These are phyloP conservation scores for Saxophila tyrrhenica DNA, from an alignment of 495 filamentous ascomycete species.

Conservation along the genomic window DNA sequence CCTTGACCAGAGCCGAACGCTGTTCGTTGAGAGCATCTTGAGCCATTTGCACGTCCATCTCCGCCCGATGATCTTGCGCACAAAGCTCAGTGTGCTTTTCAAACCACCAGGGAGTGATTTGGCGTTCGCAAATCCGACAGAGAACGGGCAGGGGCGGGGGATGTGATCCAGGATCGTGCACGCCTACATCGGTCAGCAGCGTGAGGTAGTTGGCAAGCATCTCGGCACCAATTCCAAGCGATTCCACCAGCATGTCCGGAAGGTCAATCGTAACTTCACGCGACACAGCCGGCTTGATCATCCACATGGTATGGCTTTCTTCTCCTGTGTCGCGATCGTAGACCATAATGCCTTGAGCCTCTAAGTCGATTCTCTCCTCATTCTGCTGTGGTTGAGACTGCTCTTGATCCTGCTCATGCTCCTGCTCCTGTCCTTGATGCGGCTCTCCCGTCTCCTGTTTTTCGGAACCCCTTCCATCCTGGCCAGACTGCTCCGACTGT, in stretches of 20 bases:
- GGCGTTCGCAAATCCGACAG: constrained; percentile 93
- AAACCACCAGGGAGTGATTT: constrained; percentile 99
- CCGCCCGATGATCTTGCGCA: constrained; percentile 86
- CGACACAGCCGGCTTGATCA: constrained; percentile 85
- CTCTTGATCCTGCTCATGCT: neutral
- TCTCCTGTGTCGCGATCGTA: constrained; percentile 80
- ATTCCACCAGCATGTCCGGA: constrained; percentile 80
- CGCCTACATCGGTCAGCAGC: constrained; percentile 70
- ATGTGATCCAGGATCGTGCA: constrained; percentile 67
- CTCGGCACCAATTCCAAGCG: constrained; percentile 86
- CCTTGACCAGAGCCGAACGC: constrained; percentile 87
- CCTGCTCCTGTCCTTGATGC: too few species aligned
- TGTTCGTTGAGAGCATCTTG: constrained; percentile 92
- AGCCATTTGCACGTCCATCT: constrained; percentile 92
- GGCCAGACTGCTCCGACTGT: constrained; percentile 26
- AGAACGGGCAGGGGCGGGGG: constrained; percentile 83
- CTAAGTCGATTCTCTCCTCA: constrained; percentile 58
- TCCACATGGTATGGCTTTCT: constrained; percentile 98
- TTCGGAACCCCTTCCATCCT: constrained; percentile 31
- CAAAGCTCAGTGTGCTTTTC: constrained; percentile 97
- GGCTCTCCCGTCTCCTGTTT: too few species aligned
- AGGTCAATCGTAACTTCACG: constrained; percentile 92
- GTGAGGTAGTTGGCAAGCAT: constrained; percentile 90
- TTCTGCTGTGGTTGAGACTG: constrained; percentile 22
- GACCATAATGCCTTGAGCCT: constrained; percentile 96